These are phyloP conservation scores for Sphaerulina vaccinii DNA, from an alignment of 2,329 filamentous ascomycete genomes.

Conservation along the genomic window DNA sequence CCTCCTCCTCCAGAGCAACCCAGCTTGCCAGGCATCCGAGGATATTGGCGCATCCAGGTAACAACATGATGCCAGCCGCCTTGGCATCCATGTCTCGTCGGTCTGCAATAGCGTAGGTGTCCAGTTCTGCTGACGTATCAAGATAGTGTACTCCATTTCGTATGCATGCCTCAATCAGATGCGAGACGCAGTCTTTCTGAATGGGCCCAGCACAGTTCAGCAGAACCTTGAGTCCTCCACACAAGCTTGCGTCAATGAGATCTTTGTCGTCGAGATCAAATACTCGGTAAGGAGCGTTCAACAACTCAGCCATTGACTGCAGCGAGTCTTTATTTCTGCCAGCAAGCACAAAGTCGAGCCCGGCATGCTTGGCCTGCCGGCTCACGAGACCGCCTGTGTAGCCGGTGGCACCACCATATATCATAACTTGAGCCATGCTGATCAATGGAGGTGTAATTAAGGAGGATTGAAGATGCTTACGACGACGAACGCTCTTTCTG, in stretches of 20 bases:
- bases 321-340: neutral
- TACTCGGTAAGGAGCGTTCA: neutral
- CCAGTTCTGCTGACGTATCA: neutral
- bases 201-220: slow-evolving; percentile 2
- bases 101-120: neutral
- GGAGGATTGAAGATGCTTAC: too few relatives aligned
- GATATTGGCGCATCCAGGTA: neutral
- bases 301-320: neutral
- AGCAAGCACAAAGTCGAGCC: neutral
- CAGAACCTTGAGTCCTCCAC: neutral
- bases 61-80: neutral
- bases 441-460: neutral
- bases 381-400: neutral
- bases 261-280: neutral
- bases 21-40: neutral
- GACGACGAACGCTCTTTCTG: neutral
- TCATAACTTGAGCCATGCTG: neutral
- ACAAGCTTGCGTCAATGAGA: neutral
- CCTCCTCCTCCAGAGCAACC: neutral
- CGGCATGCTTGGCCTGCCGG: neutral
- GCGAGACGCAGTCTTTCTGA: neutral
- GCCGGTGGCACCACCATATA: neutral
- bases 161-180: neutral
- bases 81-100: neutral
- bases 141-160: neutral